phyloP scores from a whole-genome alignment of 2,329 filamentous ascomycete species.

The Hymenoscyphus linearis region DNA sequence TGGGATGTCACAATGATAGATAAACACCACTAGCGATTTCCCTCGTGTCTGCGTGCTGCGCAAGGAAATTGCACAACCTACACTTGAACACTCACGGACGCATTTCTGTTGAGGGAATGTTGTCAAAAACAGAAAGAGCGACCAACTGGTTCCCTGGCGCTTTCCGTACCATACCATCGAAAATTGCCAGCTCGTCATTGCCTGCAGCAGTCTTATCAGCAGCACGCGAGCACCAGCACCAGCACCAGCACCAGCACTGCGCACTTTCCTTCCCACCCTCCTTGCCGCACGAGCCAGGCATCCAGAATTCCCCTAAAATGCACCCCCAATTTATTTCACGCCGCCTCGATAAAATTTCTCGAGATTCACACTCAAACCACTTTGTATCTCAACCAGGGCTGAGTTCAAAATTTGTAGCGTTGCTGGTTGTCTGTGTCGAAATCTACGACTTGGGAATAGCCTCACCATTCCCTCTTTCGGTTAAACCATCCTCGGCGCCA shows the following conservation, averaged over 20 bases:
- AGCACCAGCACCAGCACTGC: background rate
- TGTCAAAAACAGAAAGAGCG: background rate
- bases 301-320: slow-evolving; percentile 4
- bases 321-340: background rate
- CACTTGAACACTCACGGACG: background rate
- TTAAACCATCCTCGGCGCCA: slow-evolving; percentile 16
- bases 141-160: background rate
- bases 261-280: background rate
- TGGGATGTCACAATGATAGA: background rate
- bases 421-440: slow-evolving; percentile 13
- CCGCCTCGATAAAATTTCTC: slow-evolving; percentile 5
- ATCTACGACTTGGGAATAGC: slow-evolving; percentile 20
- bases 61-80: too few species aligned
- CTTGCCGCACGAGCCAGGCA: slow-evolving; percentile 11
- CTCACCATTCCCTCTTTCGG: slow-evolving; percentile 20
- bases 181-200: background rate
- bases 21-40: background rate
- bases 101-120: too few species aligned
- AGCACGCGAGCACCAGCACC: too few species aligned
- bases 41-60: too few species aligned
- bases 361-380: slow-evolving; percentile 9
- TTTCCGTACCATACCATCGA: background rate
- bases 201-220: background rate
- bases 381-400: slow-evolving; percentile 7
- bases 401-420: slow-evolving; percentile 27